Base-by-base conservation (phyloP, 75 land plant genomes). In the Ceratopteris richardii region DNA sequence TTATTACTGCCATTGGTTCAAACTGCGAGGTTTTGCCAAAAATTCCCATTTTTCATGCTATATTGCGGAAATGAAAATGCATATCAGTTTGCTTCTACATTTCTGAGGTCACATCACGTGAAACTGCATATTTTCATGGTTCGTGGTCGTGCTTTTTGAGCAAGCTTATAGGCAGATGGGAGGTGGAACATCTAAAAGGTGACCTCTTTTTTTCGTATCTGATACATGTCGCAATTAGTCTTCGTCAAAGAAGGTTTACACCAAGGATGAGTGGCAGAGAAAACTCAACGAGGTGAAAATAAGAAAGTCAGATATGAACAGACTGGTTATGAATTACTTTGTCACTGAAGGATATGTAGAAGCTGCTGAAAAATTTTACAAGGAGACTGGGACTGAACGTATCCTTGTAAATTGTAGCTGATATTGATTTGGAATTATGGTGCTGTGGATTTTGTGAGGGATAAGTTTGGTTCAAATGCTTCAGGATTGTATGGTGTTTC, bases 311-410 rank as follows among this genome's bases (percentile, higher is more conserved):
- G 98, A 92, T 54, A 88, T 92, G 98, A 88, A 92, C 71, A 82
- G 77, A 42, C 62, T 92, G 55, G 98, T 92, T 59, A 92, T 92
- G 98, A 92, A 92, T 59, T 92, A 80, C 60, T 77, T 92, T 43
- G 98, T 92, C 54, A 92, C 98, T 0, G 98, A 92, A 60, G 98
- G 98, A 43, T 92, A 80, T 76, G 98, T 88, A 27, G 98, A 92
- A 25, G 98, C 95, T 26, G 98, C 98, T 16, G 98, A 92, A 56
- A 92, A 89, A 58, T 92, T 92, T 65, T 77, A 85, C 51, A 66
- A 59, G 61, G 98, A 92, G 66, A 89, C 98, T 25, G 98, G 98
- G 54, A 88, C 98, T 9, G 87, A 90, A 54, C 96, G 96, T 90
- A 90, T 89, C 95, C 90, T 67, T 33, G n/a, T n/a, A n/a, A 26